These are phyloP conservation scores for Aurantiochytrium sp. DNA, from an alignment of 108 stramenopile genomes.

Conservation along the genomic window DNA sequence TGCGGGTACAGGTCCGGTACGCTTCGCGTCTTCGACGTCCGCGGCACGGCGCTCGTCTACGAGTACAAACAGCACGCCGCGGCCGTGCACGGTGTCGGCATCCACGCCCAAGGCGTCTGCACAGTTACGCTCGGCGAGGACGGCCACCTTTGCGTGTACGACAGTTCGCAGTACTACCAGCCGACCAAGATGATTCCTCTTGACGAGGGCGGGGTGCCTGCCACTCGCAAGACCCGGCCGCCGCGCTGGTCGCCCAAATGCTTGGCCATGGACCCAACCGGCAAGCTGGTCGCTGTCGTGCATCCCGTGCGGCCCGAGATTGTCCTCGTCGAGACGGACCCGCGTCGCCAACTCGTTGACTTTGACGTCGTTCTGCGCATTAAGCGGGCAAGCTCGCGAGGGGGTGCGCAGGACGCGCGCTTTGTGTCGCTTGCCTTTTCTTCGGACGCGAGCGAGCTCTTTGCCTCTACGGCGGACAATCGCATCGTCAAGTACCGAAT, in stretches of 20 bases:
- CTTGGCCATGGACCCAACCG: not conserved
- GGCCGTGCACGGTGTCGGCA: not conserved
- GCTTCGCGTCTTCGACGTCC: constrained; percentile 56
- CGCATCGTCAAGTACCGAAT: not conserved
- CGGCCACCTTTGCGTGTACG: constrained; percentile 33
- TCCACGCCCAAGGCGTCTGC: not conserved
- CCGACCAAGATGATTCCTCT: constrained; percentile 28
- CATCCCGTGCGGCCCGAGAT: not conserved
- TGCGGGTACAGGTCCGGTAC: constrained; percentile 53
- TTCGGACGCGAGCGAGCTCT: not conserved
- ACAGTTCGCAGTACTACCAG: not conserved
- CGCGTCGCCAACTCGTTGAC: not conserved
- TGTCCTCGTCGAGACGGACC: not conserved
- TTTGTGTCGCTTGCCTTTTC: not conserved
- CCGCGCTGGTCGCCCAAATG: not conserved
- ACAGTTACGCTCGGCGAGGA: not conserved
- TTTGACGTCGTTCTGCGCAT: not conserved
- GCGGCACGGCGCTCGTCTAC: not conserved
- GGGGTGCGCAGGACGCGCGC: not conserved
- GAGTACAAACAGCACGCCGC: constrained; percentile 39
- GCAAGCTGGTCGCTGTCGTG: not conserved
- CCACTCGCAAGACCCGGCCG: not conserved
- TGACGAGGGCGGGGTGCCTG: not conserved
- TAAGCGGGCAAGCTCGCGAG: not conserved
- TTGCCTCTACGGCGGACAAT: not conserved